phyloP scores from a whole-genome alignment of 208 protist species.

The Porcisia hertigi region DNA sequence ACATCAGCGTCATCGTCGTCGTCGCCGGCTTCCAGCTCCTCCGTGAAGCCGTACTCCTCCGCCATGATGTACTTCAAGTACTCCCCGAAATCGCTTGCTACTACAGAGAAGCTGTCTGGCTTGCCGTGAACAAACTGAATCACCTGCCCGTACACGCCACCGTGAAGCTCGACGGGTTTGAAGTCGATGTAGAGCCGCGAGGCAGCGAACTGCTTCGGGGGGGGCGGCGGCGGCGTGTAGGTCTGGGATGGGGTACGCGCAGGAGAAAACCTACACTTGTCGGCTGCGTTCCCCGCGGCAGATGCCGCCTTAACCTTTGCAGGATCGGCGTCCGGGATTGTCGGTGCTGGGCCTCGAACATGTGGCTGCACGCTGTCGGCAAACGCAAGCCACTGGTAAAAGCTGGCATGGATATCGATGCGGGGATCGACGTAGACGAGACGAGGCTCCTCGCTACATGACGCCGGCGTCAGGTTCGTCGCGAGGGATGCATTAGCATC shows the following conservation, averaged over 20 bases:
- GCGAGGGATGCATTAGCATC: neutral
- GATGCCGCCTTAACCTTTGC: constrained; percentile 20
- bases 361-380: constrained; percentile 58
- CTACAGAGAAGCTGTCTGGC: constrained; percentile 50
- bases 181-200: constrained; percentile 67
- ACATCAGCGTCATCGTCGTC: constrained; percentile 44
- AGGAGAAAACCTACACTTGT: neutral
- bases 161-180: constrained; percentile 25
- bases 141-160: constrained; percentile 42
- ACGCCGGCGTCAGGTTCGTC: neutral
- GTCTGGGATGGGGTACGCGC: neutral
- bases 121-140: constrained; percentile 47
- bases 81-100: constrained; percentile 55
- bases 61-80: constrained; percentile 60
- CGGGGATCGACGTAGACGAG: constrained; percentile 50
- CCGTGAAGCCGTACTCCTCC: constrained; percentile 66
- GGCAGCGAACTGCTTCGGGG: constrained; percentile 19
- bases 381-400: constrained; percentile 51
- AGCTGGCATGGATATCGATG: constrained; percentile 45
- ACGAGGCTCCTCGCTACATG: neutral
- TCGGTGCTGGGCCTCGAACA: constrained; percentile 20
- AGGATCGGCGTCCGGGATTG: constrained; percentile 20
- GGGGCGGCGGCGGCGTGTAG: neutral
- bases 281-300: neutral
- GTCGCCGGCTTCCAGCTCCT: constrained; percentile 61